Evolutionary conservation across 148 eudicot species (phyloP), one percentile per base, ranked within the genome.

Genomic region (Rhododendron williamsianum): DNA sequence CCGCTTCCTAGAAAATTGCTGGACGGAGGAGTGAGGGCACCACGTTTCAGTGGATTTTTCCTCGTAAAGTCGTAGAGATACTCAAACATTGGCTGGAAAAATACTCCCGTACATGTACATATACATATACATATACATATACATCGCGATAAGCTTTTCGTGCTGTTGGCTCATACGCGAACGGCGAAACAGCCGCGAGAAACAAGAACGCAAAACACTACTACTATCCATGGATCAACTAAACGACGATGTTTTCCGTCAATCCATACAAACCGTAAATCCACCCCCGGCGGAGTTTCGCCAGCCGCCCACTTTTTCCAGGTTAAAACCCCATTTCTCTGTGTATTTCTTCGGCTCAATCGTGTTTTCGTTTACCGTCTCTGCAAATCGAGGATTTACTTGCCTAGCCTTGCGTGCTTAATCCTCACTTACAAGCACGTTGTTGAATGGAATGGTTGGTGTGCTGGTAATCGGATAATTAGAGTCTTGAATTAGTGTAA

Each of bases 221-320:
- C 19, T 82, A 5, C 52, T n/a, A 3, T 46, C 78, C 25, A 83
- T 83, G 85, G 85, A 83, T 49, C 85, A 83, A 10, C 58, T 83
- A 6, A 71, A 83, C 23, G 43, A 83, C 45, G 78, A 71, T 19
- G 13, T 58, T 4, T 71, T 71, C 30, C 35, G 65, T 33, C 85
- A 83, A 83, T 71, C 78, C 41, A 18, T 71, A 33, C 85, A 71
- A 30, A 23, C 43, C 78, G n/a, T 36, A 18, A 83, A 71, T 38
- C 43, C 85, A 27, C 30, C 85, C 45, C 63, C 33, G 2, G 45
- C 78, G 3, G 78, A 71, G 45, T 48, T 33, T 72, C 45, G 23
- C 11, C 78, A 46, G 16, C 78, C 78, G 13, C 25, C 79, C 10
- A 4, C 23, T 13, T 1, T 71, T 60, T 30, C n/a, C 45, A 23